phyloP scores from a whole-genome alignment of 1,284 basidiomycete species.

The Sanghuangporus weigelae region DNA sequence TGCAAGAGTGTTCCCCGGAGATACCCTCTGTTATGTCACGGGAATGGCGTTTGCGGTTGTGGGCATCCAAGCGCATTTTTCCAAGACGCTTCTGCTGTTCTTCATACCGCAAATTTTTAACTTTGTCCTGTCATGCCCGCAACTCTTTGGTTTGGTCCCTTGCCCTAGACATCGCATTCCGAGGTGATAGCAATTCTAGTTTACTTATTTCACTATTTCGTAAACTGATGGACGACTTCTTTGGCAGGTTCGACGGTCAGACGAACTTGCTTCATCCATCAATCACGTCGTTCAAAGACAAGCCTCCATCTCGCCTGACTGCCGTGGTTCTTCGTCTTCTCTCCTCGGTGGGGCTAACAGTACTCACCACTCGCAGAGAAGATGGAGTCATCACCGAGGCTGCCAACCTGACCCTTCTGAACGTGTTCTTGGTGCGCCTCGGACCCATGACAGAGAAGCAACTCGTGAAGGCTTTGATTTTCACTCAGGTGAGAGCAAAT shows the following conservation, averaged over 20 bases:
- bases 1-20: conserved; percentile 90
- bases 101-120: conserved; percentile 99
- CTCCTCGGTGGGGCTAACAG: conserved; percentile 58
- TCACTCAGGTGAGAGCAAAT: conserved; percentile 51
- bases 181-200: conserved; percentile 43
- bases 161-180: conserved; percentile 95
- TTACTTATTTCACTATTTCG: not conserved
- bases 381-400: conserved; percentile 57
- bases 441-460: conserved; percentile 81
- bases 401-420: conserved; percentile 87
- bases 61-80: conserved; percentile 95
- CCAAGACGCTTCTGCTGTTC: conserved; percentile 94
- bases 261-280: conserved; percentile 77
- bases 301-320: conserved; percentile 48
- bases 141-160: conserved; percentile 89
- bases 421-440: conserved; percentile 70
- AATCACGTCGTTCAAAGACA: conserved; percentile 50
- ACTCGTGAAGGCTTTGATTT: conserved; percentile 69
- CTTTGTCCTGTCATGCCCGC: conserved; percentile 91
- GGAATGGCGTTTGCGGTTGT: conserved; percentile 98
- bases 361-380: conserved; percentile 51
- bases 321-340: conserved; percentile 53
- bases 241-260: conserved; percentile 60
- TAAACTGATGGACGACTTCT: conserved; percentile 7
- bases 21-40: conserved; percentile 96